Evolutionary conservation across 345 rosid species (phyloP).

Genomic region (Gossypium bickii): DNA sequence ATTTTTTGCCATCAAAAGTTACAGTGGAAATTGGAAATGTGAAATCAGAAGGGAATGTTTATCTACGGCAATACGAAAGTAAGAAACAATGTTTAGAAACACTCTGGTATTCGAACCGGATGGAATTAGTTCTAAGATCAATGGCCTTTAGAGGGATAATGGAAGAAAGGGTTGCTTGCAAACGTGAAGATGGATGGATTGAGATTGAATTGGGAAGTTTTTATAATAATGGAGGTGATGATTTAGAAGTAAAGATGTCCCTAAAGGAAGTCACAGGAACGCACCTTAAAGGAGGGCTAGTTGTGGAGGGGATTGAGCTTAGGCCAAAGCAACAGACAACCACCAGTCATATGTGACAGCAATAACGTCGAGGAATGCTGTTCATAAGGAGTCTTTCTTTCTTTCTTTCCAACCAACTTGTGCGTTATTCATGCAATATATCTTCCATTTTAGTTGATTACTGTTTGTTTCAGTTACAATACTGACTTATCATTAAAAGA

Average conservation of each 20-base stretch:
- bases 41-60: constrained; percentile 17
- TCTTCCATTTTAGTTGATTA: too few relatives aligned
- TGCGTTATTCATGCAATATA: too few relatives aligned
- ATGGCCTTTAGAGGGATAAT: neutral
- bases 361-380: too few relatives aligned
- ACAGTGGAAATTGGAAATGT: constrained; percentile 21
- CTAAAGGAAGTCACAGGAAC: neutral
- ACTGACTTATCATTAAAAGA: too few relatives aligned
- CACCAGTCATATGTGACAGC: neutral
- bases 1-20: constrained; percentile 40
- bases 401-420: too few relatives aligned
- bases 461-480: too few relatives aligned
- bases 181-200: constrained; percentile 8
- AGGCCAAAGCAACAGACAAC: neutral
- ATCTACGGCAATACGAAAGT: constrained; percentile 28
- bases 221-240: constrained; percentile 2
- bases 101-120: neutral
- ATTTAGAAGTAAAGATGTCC: neutral
- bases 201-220: constrained; percentile 7
- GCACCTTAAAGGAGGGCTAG: constrained; percentile 6
- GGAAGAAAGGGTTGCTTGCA: constrained; percentile 8
- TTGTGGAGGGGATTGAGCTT: constrained; percentile 2
- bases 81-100: constrained; percentile 7
- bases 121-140: neutral
- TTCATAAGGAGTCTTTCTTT: too few relatives aligned